These are phyloP conservation scores for Colletotrichum paranaense DNA, from an alignment of 2,329 filamentous ascomycete genomes.

Conservation along the genomic window DNA sequence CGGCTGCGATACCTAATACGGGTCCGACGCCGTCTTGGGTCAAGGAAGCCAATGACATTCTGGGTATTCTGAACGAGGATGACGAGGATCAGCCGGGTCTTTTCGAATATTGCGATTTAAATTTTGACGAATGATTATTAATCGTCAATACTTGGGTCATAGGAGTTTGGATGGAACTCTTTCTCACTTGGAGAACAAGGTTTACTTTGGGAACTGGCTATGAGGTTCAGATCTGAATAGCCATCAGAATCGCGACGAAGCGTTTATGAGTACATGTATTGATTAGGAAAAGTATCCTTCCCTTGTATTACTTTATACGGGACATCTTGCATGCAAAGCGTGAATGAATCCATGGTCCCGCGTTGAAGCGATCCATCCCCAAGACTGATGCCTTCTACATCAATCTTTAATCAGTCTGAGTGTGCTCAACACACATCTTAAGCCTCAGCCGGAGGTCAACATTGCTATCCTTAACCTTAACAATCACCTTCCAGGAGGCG, in stretches of 20 bases:
- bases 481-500: background rate
- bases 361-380: background rate
- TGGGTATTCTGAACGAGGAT: background rate
- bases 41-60: slow-evolving; percentile 16
- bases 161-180: background rate
- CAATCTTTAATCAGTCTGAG: background rate
- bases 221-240: background rate
- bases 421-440: background rate
- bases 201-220: background rate
- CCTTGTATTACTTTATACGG: background rate
- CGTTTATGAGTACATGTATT: background rate
- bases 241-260: background rate
- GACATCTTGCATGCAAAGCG: background rate
- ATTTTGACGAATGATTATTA: background rate
- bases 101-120: background rate
- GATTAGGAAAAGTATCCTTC: background rate
- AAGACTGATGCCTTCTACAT: background rate
- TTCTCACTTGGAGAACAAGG: background rate
- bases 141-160: background rate
- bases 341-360: background rate
- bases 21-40: slow-evolving; percentile 13
- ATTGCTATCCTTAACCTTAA: background rate
- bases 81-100: background rate
- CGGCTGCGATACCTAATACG: too few relatives aligned
- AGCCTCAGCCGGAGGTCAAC: too few relatives aligned